These are phyloP conservation scores for Annona squamosa DNA, from an alignment of 164 flowering plant genomes.

Conservation along the genomic window DNA sequence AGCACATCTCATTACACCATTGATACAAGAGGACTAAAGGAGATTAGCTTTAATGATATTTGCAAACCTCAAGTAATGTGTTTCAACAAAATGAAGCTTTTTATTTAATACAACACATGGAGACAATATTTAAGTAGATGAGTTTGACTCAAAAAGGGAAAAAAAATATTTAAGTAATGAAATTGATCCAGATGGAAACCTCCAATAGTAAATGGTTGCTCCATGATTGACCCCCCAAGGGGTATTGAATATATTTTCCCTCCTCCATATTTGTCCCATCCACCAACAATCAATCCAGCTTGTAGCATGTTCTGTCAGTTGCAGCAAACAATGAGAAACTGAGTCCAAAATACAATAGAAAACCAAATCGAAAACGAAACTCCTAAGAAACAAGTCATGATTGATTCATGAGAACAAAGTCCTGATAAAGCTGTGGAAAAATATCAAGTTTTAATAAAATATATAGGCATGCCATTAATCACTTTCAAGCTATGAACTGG, in stretches of 20 bases:
- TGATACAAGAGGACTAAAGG: too few relatives aligned
- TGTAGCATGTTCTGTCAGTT: slow-evolving; percentile 64
- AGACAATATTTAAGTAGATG: background rate
- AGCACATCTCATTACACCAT: too few relatives aligned
- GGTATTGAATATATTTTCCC: slow-evolving; percentile 77
- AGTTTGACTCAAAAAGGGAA: background rate
- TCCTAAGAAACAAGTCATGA: background rate
- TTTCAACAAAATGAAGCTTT: too few relatives aligned
- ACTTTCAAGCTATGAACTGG: too few relatives aligned
- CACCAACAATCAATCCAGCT: slow-evolving; percentile 91
- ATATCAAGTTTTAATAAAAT: too few relatives aligned
- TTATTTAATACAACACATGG: background rate
- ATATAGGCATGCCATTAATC: too few relatives aligned
- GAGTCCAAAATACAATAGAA: background rate
- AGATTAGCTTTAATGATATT: too few relatives aligned
- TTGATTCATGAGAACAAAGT: background rate
- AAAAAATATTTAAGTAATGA: too few relatives aligned
- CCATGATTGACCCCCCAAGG: slow-evolving; percentile 82
- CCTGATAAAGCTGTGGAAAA: background rate
- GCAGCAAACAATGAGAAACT: background rate
- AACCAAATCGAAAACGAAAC: background rate
- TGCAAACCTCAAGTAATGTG: too few relatives aligned
- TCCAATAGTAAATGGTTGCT: slow-evolving; percentile 95
- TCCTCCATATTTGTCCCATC: slow-evolving; percentile 97
- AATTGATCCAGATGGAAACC: slow-evolving; percentile 28